Conservation (phyloP, 148 eudicot species). For the Arctostaphylos glauca region DNA sequence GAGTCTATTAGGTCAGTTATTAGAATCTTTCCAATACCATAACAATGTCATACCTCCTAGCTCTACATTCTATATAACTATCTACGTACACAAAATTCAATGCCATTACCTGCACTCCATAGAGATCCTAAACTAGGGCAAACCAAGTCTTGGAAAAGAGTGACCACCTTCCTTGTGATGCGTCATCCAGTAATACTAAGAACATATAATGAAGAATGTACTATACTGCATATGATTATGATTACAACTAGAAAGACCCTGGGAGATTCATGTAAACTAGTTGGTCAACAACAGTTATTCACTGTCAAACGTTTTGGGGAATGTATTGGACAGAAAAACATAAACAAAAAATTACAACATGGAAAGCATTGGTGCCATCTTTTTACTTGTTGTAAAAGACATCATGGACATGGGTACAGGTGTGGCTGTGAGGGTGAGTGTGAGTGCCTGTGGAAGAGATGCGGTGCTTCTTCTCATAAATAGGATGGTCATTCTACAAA, state of each 20-base stretch:
- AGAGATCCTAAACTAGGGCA: not conserved
- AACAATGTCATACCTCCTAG: not conserved
- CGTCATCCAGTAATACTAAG: not conserved
- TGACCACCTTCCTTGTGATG: not conserved
- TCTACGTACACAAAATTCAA: not conserved
- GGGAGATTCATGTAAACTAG: not conserved
- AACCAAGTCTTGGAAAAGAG: not conserved
- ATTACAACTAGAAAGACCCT: not conserved
- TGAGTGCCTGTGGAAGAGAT: not conserved
- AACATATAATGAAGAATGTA: not conserved
- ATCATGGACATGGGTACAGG: not conserved
- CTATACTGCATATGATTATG: not conserved
- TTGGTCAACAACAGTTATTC: not conserved
- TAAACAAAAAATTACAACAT: not conserved
- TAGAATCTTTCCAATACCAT: not conserved
- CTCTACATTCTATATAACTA: not conserved
- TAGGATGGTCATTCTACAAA: not conserved
- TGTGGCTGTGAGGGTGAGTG: not conserved
- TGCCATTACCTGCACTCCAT: not conserved
- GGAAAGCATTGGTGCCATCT: not conserved
- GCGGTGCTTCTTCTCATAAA: not conserved
- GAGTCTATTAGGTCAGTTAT: not conserved
- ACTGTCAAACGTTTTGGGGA: not conserved
- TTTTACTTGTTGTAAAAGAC: not conserved
- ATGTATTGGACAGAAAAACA: not conserved